phyloP scores from a whole-genome alignment of 2,329 filamentous ascomycete species.

The Colletotrichum echinochloae region DNA sequence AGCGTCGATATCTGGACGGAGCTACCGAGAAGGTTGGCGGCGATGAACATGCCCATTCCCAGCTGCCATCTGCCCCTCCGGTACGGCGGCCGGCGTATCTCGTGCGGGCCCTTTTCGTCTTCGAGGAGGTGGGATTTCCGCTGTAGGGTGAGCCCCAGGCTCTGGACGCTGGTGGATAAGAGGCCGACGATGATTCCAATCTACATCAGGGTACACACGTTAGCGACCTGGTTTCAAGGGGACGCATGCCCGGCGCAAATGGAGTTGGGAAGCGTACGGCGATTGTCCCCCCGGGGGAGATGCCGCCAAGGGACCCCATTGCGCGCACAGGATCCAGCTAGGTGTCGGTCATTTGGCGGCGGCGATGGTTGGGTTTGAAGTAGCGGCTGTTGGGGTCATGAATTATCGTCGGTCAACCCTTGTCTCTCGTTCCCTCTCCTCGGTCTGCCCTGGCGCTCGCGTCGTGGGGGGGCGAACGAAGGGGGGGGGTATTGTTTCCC shows the following conservation, averaged over 20 bases:
- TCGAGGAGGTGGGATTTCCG: slow-evolving; percentile 98
- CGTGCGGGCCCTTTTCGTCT: slow-evolving; percentile 87
- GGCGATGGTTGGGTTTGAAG: slow-evolving; percentile 41
- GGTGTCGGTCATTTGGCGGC: slow-evolving; percentile 62
- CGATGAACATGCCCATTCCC: slow-evolving; percentile 96
- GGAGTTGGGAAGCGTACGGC: slow-evolving; percentile 65
- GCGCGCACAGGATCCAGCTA: slow-evolving; percentile 52
- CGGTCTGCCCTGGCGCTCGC: slow-evolving; percentile 18
- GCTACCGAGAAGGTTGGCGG: slow-evolving; percentile 93
- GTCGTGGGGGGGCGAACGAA: neutral
- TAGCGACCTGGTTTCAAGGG: slow-evolving; percentile 16
- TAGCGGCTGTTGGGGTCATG: slow-evolving; percentile 31
- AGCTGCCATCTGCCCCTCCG: slow-evolving; percentile 93
- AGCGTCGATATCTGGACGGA: slow-evolving; percentile 98
- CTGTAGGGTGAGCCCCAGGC: slow-evolving; percentile 93
- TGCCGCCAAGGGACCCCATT: slow-evolving; percentile 80
- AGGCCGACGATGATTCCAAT: slow-evolving; percentile 94
- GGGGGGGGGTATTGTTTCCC: slow-evolving; percentile 7
- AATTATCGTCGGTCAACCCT: slow-evolving; percentile 26
- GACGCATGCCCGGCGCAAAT: slow-evolving; percentile 7
- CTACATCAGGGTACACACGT: slow-evolving; percentile 58
- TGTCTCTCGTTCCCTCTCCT: slow-evolving; percentile 10
- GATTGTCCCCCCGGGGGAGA: slow-evolving; percentile 83
- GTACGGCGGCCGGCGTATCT: slow-evolving; percentile 87
- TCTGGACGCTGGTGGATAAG: slow-evolving; percentile 93